Conservation (phyloP, 768 basidiomycete genomes). For the Gautieria morchelliformis region DNA sequence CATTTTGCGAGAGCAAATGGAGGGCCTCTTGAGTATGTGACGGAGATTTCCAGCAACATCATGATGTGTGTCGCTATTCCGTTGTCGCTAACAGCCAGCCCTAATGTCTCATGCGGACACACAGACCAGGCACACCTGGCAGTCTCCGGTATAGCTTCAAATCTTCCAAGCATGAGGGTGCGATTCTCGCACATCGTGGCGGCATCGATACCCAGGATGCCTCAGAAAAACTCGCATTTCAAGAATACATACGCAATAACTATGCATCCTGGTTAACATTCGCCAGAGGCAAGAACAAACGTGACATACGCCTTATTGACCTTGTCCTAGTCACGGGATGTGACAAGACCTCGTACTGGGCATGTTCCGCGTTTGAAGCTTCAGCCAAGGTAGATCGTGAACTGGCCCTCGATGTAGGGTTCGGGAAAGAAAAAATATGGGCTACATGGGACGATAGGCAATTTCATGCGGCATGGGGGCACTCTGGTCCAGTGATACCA, state of each 20-base stretch:
- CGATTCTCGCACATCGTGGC: not conserved
- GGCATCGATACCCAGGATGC: not conserved
- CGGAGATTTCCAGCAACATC: no score
- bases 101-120: not conserved
- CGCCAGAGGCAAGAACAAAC: not conserved
- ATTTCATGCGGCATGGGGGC: not conserved
- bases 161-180: not conserved
- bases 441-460: not conserved
- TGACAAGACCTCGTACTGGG: not conserved
- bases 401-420: not conserved
- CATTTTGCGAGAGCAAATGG: not conserved
- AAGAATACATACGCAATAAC: not conserved
- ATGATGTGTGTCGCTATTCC: no score
- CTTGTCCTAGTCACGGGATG: not conserved
- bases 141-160: not conserved
- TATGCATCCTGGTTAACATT: not conserved
- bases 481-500: not conserved
- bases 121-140: not conserved
- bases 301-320: not conserved
- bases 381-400: not conserved
- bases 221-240: not conserved
- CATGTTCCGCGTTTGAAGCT: not conserved
- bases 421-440: not conserved
- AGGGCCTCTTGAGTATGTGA: no score
- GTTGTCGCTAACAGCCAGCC: no score